A percentile compares a stretch with the other conserved stretches of the same genome.
phyloP scores from a whole-genome alignment of 805 yeast species.

The Ogataea sp. region DNA sequence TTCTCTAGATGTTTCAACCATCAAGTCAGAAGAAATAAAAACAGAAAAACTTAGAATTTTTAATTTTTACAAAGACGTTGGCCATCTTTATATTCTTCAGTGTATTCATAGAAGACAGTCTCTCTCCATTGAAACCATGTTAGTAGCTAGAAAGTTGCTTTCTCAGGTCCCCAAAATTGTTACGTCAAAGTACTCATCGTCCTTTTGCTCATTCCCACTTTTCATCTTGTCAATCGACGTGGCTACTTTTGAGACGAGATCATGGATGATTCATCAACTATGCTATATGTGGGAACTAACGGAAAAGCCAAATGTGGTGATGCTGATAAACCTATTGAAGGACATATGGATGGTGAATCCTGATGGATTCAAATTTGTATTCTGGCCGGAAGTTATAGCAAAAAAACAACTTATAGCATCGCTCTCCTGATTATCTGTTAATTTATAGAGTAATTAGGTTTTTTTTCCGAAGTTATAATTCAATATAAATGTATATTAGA shows the following conservation, averaged over 20 bases:
- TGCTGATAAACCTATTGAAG: conserved; percentile 1
- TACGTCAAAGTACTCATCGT: not conserved
- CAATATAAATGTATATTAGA: no score
- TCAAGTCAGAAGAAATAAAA: not conserved
- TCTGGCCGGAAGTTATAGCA: conserved; percentile 9
- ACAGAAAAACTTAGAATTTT: conserved; percentile 1
- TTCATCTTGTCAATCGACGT: conserved; percentile 8
- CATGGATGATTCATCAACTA: conserved; percentile 8
- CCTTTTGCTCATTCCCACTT: conserved; percentile 4
- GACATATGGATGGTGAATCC: conserved; percentile 7
- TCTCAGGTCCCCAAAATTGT: conserved; percentile 2
- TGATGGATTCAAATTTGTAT: conserved; percentile 7
- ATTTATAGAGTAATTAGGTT: no score
- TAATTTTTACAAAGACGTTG: conserved; percentile 7
- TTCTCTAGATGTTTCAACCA: not conserved
- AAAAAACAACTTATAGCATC: conserved; percentile 3
- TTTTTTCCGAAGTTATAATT: no score
- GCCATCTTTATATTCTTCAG: conserved; percentile 5
- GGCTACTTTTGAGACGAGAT: conserved; percentile 9
- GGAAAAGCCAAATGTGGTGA: conserved; percentile 2
- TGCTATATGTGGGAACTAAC: conserved; percentile 3
- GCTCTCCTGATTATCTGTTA: no score
- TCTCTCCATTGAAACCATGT: conserved; percentile 7
- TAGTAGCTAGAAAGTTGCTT: conserved; percentile 3
- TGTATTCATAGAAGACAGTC: conserved; percentile 8